Evolutionary conservation across 805 yeast species (phyloP).

Genomic region (Tetrapisispora namnaoensis): DNA sequence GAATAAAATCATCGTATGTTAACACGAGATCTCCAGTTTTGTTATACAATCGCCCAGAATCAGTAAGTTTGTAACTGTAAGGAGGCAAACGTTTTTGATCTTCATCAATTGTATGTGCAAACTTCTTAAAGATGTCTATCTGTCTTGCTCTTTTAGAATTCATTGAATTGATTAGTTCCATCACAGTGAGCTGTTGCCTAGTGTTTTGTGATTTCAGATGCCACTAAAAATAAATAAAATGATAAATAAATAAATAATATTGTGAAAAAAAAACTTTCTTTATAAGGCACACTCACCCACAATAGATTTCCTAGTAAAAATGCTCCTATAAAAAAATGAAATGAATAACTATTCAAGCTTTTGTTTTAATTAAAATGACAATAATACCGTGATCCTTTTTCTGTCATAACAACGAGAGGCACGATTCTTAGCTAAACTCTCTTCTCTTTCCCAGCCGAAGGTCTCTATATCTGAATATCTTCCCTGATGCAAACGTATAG

Average conservation of each 20-base stretch:
- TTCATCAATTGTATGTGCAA: conserved; percentile 30
- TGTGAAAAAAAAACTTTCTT: too few species aligned
- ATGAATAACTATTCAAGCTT: not conserved
- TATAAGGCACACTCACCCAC: too few species aligned
- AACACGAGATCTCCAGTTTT: conserved; percentile 22
- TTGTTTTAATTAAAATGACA: too few species aligned
- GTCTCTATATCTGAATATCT: too few species aligned
- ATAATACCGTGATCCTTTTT: not conserved
- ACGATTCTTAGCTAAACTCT: too few species aligned
- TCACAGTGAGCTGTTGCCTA: conserved; percentile 4
- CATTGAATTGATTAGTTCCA: conserved; percentile 33
- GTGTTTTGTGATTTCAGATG: not conserved
- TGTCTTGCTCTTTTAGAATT: conserved; percentile 32
- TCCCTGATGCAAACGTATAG: too few species aligned
- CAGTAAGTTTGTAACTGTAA: not conserved
- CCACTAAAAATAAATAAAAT: not conserved
- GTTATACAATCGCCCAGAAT: not conserved
- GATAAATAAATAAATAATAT: not conserved
- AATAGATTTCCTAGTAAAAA: too few species aligned
- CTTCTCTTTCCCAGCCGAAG: too few species aligned
- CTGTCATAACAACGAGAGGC: not conserved
- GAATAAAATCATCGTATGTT: conserved; percentile 30
- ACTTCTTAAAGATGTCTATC: conserved; percentile 36
- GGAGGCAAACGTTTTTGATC: conserved; percentile 3
- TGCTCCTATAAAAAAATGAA: too few species aligned